These are phyloP conservation scores for Oidiodendron maius DNA, from an alignment of 495 filamentous ascomycete species.

Conservation along the genomic window DNA sequence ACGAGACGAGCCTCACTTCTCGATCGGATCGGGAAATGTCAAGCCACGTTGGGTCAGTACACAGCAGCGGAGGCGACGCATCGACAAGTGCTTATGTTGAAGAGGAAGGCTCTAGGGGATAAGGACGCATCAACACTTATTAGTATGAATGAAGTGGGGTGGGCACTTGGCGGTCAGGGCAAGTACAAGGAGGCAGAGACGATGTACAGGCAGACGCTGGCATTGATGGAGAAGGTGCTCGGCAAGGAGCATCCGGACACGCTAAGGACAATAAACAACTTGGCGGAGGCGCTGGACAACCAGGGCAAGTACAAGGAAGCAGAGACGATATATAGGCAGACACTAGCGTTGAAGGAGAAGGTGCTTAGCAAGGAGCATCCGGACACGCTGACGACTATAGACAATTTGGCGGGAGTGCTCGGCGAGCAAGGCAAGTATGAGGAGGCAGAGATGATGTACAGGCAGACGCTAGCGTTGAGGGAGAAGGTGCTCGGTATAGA, in stretches of 20 bases:
- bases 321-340: background rate
- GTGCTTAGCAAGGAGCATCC: too few species aligned
- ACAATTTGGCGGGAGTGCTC: too few species aligned
- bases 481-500: too few species aligned
- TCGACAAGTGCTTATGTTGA: constrained; percentile 6
- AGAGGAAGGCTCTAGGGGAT: constrained; percentile 15
- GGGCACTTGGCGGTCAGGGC: constrained; percentile 1
- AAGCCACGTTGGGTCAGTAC: constrained; percentile 5
- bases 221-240: too few species aligned
- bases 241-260: constrained; percentile 4
- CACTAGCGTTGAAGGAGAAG: background rate
- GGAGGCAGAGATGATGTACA: too few species aligned
- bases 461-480: too few species aligned
- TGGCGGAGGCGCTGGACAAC: background rate
- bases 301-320: too few species aligned
- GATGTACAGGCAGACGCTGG: too few species aligned
- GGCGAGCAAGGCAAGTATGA: too few species aligned
- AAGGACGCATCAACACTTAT: constrained; percentile 3
- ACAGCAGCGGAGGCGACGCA: constrained; percentile 2
- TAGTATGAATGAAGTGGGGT: constrained; percentile 5
- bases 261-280: background rate
- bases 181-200: too few species aligned
- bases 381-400: too few species aligned
- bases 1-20: constrained; percentile 2
- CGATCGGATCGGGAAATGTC: constrained; percentile 9